Evolutionary conservation across 441 rosid species (phyloP).

Genomic region (Erodium texanum): DNA sequence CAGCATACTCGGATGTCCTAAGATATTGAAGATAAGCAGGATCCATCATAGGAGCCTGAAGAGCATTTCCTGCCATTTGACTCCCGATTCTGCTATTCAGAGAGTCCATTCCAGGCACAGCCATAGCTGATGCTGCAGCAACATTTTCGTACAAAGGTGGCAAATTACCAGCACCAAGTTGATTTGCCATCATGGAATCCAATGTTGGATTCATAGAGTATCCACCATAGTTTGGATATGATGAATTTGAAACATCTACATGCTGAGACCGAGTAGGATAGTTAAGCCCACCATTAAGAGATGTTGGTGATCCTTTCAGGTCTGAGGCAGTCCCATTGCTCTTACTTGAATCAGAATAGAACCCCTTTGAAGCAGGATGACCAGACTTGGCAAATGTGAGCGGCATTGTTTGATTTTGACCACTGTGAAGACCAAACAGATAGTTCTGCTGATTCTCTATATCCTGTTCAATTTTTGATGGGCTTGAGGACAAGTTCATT

Average conservation of each 20-base stretch:
- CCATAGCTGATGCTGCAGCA: constrained; percentile 41
- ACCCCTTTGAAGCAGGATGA: neutral
- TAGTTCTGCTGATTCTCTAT: constrained; percentile 1
- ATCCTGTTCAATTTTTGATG: constrained; percentile 17
- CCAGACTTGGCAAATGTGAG: neutral
- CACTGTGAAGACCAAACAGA: neutral
- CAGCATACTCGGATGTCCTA: constrained; percentile 43
- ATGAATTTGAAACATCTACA: constrained; percentile 34
- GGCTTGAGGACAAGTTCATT: constrained; percentile 44
- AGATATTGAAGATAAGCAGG: constrained; percentile 59
- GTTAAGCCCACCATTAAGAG: constrained; percentile 41
- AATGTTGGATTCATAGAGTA: constrained; percentile 51
- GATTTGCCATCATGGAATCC: constrained; percentile 57
- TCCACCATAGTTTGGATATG: constrained; percentile 43
- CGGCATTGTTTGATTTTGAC: neutral
- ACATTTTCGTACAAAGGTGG: neutral
- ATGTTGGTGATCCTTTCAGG: constrained; percentile 55
- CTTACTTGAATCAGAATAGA: constrained; percentile 28
- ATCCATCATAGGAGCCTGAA: constrained; percentile 51
- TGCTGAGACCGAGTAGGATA: constrained; percentile 50
- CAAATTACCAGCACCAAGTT: constrained; percentile 43
- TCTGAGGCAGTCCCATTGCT: constrained; percentile 37
- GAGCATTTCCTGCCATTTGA: constrained; percentile 44
- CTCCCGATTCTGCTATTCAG: constrained; percentile 38
- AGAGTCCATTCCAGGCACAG: constrained; percentile 51